Percentiles rank a stretch among this genome's conserved stretches.
phyloP scores from a whole-genome alignment of 495 filamentous ascomycete species.

The Podospora sp. region DNA sequence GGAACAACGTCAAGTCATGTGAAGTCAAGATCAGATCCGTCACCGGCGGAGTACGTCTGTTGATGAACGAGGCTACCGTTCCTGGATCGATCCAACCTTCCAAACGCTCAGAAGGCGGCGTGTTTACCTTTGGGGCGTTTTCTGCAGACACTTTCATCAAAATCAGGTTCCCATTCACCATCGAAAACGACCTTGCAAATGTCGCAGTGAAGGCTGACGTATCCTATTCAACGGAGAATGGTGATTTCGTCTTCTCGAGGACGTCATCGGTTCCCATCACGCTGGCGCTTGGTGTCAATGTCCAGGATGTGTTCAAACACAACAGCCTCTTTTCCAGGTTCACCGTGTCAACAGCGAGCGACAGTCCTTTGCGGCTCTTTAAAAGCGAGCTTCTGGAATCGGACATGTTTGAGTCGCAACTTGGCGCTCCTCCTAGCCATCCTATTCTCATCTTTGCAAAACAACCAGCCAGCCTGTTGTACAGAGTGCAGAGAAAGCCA shows the following conservation, averaged over 20 bases:
- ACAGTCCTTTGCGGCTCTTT: slow-evolving; percentile 73
- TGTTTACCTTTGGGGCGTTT: slow-evolving; percentile 65
- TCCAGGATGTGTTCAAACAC: slow-evolving; percentile 93
- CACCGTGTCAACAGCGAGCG: slow-evolving; percentile 75
- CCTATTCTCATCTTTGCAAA: slow-evolving; percentile 73
- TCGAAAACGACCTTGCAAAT: slow-evolving; percentile 74
- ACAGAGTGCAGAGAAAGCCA: slow-evolving; percentile 66
- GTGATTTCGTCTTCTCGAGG: slow-evolving; percentile 69
- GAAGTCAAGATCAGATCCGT: slow-evolving; percentile 76
- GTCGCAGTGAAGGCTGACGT: slow-evolving; percentile 78
- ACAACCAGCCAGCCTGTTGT: slow-evolving; percentile 80
- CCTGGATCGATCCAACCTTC: slow-evolving; percentile 58
- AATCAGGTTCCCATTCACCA: slow-evolving; percentile 78
- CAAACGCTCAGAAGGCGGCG: slow-evolving; percentile 62
- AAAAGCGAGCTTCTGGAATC: slow-evolving; percentile 71
- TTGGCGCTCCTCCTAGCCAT: slow-evolving; percentile 55
- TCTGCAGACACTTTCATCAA: slow-evolving; percentile 49
- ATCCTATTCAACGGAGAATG: slow-evolving; percentile 72
- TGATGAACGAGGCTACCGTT: slow-evolving; percentile 69
- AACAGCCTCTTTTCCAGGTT: slow-evolving; percentile 83
- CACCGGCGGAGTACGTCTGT: slow-evolving; percentile 83
- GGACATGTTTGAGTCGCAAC: slow-evolving; percentile 65
- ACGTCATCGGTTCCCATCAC: slow-evolving; percentile 65
- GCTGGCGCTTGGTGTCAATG: slow-evolving; percentile 88
- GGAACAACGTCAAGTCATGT: slow-evolving; percentile 70